Percentiles rank a stretch among this genome's conserved stretches.
phyloP scores from a whole-genome alignment of 345 rosid species.

The Corchorus capsularis region DNA sequence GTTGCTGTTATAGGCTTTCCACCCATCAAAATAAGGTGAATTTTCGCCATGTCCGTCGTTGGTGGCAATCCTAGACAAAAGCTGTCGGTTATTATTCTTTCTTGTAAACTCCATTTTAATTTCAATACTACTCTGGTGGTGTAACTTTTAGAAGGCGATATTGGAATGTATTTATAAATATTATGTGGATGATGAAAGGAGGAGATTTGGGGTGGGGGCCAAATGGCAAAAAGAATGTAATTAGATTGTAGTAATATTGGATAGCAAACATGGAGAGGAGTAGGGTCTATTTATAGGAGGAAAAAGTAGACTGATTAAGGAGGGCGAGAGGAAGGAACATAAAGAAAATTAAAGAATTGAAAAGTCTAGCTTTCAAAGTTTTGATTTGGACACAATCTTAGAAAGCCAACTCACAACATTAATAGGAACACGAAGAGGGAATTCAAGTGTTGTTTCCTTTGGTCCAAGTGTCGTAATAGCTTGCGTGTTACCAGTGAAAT shows the following conservation, averaged over 20 bases:
- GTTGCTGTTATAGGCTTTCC: conserved; percentile 76
- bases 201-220: neutral
- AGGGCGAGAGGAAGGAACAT: neutral
- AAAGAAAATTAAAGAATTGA: neutral
- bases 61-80: conserved; percentile 65
- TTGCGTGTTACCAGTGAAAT: no score
- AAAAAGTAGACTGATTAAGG: neutral
- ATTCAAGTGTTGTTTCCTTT: no score
- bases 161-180: neutral
- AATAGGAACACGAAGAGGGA: no score
- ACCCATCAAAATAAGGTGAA: conserved; percentile 80
- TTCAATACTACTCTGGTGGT: no score
- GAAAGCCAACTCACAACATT: no score
- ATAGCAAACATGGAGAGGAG: neutral
- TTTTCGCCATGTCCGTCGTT: conserved; percentile 68
- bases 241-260: neutral
- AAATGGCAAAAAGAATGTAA: no score
- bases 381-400: no score
- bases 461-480: no score
- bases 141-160: no score
- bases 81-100: neutral
- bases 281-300: neutral
- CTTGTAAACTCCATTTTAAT: neutral
- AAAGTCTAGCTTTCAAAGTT: neutral
- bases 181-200: neutral